Conservation (phyloP, 2,329 filamentous ascomycete species). For the Stemphylium vesicarium region DNA sequence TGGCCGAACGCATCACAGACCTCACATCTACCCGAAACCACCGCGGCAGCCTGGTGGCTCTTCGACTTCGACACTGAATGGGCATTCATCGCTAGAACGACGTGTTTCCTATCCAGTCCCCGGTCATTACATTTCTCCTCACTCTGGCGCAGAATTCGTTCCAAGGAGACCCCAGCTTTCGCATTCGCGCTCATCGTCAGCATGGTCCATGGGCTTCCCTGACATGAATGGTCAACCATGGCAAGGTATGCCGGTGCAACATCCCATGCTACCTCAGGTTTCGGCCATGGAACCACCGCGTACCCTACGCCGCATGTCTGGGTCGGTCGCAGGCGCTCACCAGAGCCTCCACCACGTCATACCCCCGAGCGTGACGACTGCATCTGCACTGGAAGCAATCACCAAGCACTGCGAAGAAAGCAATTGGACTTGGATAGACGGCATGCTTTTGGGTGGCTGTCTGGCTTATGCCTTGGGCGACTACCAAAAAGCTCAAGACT, state of each 20-base stretch:
- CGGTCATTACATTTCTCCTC: conserved; percentile 25
- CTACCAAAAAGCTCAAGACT: conserved; percentile 76
- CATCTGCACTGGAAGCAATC: conserved; percentile 47
- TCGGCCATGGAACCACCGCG: conserved; percentile 37
- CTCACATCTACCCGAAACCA: conserved; percentile 67
- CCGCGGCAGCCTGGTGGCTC: conserved; percentile 63
- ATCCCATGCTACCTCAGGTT: conserved; percentile 26
- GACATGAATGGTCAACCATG: conserved; percentile 32
- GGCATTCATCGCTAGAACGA: conserved; percentile 45
- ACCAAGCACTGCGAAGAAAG: conserved; percentile 50
- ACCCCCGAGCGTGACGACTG: conserved; percentile 45
- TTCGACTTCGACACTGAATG: conserved; percentile 40
- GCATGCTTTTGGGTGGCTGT: conserved; percentile 89
- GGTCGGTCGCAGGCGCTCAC: conserved; percentile 38
- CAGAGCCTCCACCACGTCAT: conserved; percentile 36
- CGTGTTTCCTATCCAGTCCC: conserved; percentile 38
- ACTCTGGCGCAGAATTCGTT: conserved; percentile 27
- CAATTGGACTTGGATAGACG: conserved; percentile 76
- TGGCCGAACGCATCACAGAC: conserved; percentile 56
- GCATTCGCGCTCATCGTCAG: conserved; percentile 40
- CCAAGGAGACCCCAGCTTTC: conserved; percentile 28
- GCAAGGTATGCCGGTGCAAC: conserved; percentile 33
- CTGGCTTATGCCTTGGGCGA: conserved; percentile 87
- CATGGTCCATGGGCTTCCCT: conserved; percentile 30
- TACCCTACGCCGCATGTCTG: conserved; percentile 43